Base-by-base conservation (phyloP, 768 basidiomycete genomes). In the Tylopilus felleus region DNA sequence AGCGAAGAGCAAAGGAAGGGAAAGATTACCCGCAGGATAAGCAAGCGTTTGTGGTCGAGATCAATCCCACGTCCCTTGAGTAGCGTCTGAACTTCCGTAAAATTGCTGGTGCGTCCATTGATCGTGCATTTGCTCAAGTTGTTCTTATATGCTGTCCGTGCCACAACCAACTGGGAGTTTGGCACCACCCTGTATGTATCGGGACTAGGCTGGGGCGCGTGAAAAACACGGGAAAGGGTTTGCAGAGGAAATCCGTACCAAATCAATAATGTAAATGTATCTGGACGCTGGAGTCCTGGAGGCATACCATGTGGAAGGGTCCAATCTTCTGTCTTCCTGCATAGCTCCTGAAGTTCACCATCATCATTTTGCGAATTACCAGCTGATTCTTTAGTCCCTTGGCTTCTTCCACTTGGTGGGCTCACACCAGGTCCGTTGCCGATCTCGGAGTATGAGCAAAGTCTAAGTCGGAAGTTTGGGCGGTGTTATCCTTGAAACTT, bases 311-410 rank as follows among this genome's bases (percentile, higher is more conserved):
- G 73, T 99, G 97, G 73, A 99, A 99, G 0, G 97, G 97, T 0
- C 97, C 97, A 56, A 99, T 98, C 62, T 94, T 93, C 69, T 98
- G 95, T 44, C 93, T 76, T 4, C 95, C 97, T 2, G 92, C 93
- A 65, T 99, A 99, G 59, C 90, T 93, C 79, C 98, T 99, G 77
- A 98, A 99, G 71, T 98, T 87, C 31, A 97, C 79, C 2, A 99
- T 78, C 1, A 84, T 93, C 73, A 99, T 82, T 69, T 96, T 95
- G 66, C 97, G 88, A 52, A 99, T 98, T 29, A 96, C 90, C 21
- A 98, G 76, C 16, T 96, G 86, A 17, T 88, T 47, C 56, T 77
- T 81, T 0, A 87, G 87, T 8, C 83, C 87, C 38, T 76, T 60
- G 17, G 79, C 77, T 58, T 87, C 85, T 57, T 85, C 84, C 3